A percentile compares a stretch with the other conserved stretches of the same genome.
Evolutionary conservation across 495 filamentous ascomycete species (phyloP).

Genomic region (Trichoderma virens): DNA sequence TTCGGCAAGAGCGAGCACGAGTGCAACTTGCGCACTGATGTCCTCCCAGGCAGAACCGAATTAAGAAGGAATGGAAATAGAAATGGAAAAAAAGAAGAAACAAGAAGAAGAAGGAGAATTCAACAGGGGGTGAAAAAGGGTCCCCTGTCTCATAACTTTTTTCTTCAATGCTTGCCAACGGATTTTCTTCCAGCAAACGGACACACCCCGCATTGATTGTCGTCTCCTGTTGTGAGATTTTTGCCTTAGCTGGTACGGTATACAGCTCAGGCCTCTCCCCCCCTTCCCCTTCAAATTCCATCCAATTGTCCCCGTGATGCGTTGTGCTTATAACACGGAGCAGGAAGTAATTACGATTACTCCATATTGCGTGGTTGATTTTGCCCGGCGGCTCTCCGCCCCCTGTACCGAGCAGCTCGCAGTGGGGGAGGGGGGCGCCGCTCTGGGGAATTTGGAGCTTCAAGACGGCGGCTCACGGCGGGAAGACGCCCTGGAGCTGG

Average conservation of each 20-base stretch:
- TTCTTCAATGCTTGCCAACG: not conserved
- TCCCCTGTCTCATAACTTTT: not conserved
- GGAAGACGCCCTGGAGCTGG: not conserved
- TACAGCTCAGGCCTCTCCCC: not conserved
- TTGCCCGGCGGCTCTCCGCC: not conserved
- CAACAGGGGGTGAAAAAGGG: not conserved
- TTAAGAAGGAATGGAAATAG: not conserved
- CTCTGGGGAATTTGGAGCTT: slow-evolving; percentile 3
- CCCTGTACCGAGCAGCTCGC: not conserved
- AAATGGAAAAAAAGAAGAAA: not conserved
- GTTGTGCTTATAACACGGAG: not conserved
- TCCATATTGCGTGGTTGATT: not conserved
- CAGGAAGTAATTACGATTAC: not conserved
- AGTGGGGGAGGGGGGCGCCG: not conserved
- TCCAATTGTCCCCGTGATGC: not conserved
- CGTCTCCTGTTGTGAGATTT: too few species aligned
- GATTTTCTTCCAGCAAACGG: too few species aligned
- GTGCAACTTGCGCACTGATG: not conserved
- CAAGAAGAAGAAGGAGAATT: too few species aligned
- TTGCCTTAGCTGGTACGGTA: not conserved
- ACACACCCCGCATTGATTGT: too few species aligned
- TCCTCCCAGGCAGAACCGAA: not conserved
- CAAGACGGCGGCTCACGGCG: not conserved
- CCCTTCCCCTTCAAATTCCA: not conserved
- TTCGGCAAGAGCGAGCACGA: not conserved